These are phyloP conservation scores for Sapria himalayana DNA, from an alignment of 345 rosid species.

Conservation along the genomic window DNA sequence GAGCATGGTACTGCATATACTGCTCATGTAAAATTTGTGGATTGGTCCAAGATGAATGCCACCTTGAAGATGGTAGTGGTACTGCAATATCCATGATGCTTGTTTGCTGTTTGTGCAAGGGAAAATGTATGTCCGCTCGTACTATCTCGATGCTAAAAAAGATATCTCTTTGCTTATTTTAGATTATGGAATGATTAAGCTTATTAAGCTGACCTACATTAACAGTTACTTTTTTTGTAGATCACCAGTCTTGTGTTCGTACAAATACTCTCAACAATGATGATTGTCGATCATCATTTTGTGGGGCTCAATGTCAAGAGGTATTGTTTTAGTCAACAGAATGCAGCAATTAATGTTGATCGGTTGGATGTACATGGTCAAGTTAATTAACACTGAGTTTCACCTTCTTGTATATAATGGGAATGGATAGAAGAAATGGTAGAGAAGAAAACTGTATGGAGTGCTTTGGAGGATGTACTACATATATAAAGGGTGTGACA, in stretches of 20 bases:
- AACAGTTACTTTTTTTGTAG: constrained; percentile 23
- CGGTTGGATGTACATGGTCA: constrained; percentile 1
- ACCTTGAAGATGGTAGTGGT: constrained; percentile 11
- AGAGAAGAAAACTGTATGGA: too few species aligned
- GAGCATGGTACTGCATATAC: constrained; percentile 68
- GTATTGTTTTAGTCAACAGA: constrained; percentile 17
- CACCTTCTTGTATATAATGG: too few species aligned
- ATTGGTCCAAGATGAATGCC: constrained; percentile 15
- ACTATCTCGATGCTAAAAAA: too few species aligned
- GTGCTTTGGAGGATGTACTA: too few species aligned
- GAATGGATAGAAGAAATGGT: too few species aligned
- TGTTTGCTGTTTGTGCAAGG: constrained; percentile 49
- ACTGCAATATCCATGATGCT: constrained; percentile 12
- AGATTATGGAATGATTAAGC: too few species aligned
- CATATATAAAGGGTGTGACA: too few species aligned
- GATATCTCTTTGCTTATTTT: constrained; percentile 4
- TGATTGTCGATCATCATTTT: constrained; percentile 21
- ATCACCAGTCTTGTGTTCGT: constrained; percentile 45
- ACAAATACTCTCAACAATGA: constrained; percentile 13
- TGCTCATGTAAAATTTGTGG: constrained; percentile 86
- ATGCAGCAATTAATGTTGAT: not conserved
- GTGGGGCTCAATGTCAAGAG: constrained; percentile 73
- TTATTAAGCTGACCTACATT: constrained; percentile 2
- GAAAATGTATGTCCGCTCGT: constrained; percentile 89
- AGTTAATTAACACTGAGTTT: too few species aligned